Percentiles rank a stretch among this genome's conserved stretches.
Conservation (phyloP, 2,329 filamentous ascomycete genomes). For the Penicillium sp. region DNA sequence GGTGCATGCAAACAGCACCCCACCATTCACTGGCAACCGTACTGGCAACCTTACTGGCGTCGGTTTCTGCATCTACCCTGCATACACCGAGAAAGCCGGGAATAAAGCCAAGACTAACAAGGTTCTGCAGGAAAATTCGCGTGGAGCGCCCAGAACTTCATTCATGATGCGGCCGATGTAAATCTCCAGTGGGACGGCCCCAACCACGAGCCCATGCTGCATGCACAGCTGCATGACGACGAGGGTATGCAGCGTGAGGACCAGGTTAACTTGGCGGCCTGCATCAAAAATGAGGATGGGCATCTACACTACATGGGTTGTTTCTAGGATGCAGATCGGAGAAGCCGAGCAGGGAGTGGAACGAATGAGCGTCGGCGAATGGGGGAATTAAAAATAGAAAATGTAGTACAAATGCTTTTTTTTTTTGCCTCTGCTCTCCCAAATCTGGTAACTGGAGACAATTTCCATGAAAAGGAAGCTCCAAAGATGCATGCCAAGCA, state of each 20-base stretch:
- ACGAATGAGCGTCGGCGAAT: not conserved
- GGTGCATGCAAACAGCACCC: not conserved
- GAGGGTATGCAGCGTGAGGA: conserved; percentile 12
- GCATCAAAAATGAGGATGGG: conserved; percentile 29
- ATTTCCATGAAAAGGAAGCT: not conserved
- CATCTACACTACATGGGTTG: conserved; percentile 26
- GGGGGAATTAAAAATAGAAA: not conserved
- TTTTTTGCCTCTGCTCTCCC: not conserved
- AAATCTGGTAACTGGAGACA: not conserved
- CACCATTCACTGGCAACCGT: no score
- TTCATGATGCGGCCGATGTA: conserved; percentile 12
- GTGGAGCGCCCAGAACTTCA: conserved; percentile 22
- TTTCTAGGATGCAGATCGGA: conserved; percentile 17
- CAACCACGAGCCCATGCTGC: conserved; percentile 20
- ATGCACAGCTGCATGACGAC: conserved; percentile 18
- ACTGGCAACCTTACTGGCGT: no score
- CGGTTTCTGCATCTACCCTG: no score
- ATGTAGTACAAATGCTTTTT: not conserved
- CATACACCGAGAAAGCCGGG: no score
- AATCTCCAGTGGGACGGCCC: conserved; percentile 21
- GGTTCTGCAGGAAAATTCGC: conserved; percentile 18
- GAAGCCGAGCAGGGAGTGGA: not conserved
- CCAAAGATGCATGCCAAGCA: conserved; percentile 1
- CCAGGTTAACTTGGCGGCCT: conserved; percentile 22
- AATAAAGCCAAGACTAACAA: not conserved